Base-by-base conservation (phyloP, 176 grass and related monocot genomes). In the Saccharum spontaneum region DNA sequence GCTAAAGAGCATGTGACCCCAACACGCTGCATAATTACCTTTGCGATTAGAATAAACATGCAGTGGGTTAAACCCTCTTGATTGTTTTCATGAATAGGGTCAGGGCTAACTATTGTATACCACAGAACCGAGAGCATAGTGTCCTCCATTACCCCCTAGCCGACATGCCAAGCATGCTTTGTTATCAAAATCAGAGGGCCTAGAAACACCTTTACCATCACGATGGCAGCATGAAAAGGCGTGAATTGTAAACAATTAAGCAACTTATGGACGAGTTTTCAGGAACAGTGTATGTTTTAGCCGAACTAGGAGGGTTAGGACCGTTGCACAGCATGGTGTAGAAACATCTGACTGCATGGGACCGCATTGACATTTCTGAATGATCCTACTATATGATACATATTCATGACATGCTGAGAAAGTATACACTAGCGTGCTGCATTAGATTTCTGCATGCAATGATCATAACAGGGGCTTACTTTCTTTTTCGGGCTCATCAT, bases 1-100 rank as follows among this genome's bases (percentile, higher is more conserved):
- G 81, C 67, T 69, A 84, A 80, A 76, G 81, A 79, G 85, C 91
- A 93, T 93, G 94, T 94, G 94, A 97, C 71, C 80, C 89, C 89
- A 94, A 83, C 84, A 59, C 85, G 86, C 45, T 6, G 61, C 85
- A 94, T 87, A 82, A 87, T 94, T 86, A 90, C 85, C 82, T 91
- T 79, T 87, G 73, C 16, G n/a, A 86, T 84, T 96, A 84, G 85
- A 94, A 81, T 86, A 92, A 81, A 59, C 46, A 10, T 48, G 68
- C 59, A 69, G 75, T 79, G 70, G 43, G 68, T 80, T 67, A 34
- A 86, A 78, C 68, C 46, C 45, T 84, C 23, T 71, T 73, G 71
- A 75, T 76, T 87, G 50, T 75, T 90, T 85, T 86, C 55, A 75
- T 65, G 82, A 72, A 67, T 92, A 92, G 84, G 86, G 18, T 90